Percentiles rank a stretch among this genome's conserved stretches.
Conservation (phyloP, 2,329 filamentous ascomycete genomes). For the Ascochyta clinopodiicola region DNA sequence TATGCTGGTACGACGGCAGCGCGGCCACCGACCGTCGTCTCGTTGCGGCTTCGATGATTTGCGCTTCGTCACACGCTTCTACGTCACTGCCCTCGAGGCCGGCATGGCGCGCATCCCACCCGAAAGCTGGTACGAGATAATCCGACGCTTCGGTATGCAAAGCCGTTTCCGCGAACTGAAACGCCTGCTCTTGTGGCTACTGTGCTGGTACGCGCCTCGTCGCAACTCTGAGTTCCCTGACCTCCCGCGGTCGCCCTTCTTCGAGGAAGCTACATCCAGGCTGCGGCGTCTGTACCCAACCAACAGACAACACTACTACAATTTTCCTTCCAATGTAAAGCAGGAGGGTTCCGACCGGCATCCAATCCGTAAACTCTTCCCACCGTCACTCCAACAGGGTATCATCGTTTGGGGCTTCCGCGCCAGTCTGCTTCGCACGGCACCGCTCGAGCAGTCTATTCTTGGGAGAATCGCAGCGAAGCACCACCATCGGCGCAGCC, state of each 20-base stretch:
- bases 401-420: slow-evolving; percentile 47
- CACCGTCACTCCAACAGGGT: slow-evolving; percentile 32
- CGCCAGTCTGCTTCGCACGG: slow-evolving; percentile 34
- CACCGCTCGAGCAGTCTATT: slow-evolving; percentile 33
- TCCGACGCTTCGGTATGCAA: slow-evolving; percentile 66
- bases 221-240: slow-evolving; percentile 22
- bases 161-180: slow-evolving; percentile 60
- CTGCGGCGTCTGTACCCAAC: slow-evolving; percentile 24
- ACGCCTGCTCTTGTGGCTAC: slow-evolving; percentile 60
- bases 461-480: slow-evolving; percentile 25
- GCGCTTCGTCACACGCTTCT: slow-evolving; percentile 56
- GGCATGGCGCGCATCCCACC: slow-evolving; percentile 52
- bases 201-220: slow-evolving; percentile 47
- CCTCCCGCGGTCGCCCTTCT: slow-evolving; percentile 32
- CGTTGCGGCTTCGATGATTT: slow-evolving; percentile 45
- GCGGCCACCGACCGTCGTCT: slow-evolving; percentile 44
- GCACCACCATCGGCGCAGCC: slow-evolving; percentile 31
- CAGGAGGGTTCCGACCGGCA: slow-evolving; percentile 23
- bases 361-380: slow-evolving; percentile 39
- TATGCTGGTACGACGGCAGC: slow-evolving; percentile 49
- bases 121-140: slow-evolving; percentile 62
- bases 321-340: slow-evolving; percentile 17
- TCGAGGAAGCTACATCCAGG: slow-evolving; percentile 27
- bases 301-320: slow-evolving; percentile 24
- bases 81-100: slow-evolving; percentile 56